Evolutionary conservation across 2,329 filamentous ascomycete species (phyloP).

Genomic region (Didymella sp.): DNA sequence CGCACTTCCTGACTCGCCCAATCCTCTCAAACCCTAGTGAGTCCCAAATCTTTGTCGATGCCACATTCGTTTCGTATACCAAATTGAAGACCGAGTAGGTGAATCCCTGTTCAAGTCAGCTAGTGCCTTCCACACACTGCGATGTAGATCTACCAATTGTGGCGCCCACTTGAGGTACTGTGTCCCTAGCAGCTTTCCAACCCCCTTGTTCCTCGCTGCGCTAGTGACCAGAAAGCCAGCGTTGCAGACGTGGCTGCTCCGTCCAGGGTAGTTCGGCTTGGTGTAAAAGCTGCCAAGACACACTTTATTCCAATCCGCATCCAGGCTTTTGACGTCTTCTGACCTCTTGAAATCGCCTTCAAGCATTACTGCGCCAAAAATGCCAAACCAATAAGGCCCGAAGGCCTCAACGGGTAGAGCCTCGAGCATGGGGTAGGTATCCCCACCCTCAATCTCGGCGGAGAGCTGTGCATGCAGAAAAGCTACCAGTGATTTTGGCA

Average conservation of each 20-base stretch:
- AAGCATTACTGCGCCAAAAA: constrained; percentile 85
- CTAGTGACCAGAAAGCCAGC: constrained; percentile 53
- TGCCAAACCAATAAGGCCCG: constrained; percentile 82
- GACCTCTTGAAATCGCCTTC: constrained; percentile 68
- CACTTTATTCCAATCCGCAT: constrained; percentile 68
- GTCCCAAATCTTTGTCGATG: constrained; percentile 62
- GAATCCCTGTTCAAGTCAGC: constrained; percentile 64
- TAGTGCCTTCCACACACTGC: too few relatives aligned
- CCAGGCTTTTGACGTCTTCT: constrained; percentile 49
- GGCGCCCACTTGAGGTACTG: constrained; percentile 55
- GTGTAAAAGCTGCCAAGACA: constrained; percentile 81
- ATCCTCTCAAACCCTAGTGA: constrained; percentile 82
- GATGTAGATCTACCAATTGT: constrained; percentile 39
- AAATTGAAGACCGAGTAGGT: constrained; percentile 89
- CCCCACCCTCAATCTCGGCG: constrained; percentile 83
- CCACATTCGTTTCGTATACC: constrained; percentile 88
- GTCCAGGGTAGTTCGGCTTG: constrained; percentile 86
- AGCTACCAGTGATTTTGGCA: constrained; percentile 71
- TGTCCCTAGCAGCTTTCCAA: constrained; percentile 53
- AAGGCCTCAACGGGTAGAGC: constrained; percentile 74
- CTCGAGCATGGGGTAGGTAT: constrained; percentile 86
- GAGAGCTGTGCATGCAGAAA: constrained; percentile 83
- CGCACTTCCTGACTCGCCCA: constrained; percentile 66
- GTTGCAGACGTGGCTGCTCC: constrained; percentile 84
- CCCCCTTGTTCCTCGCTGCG: constrained; percentile 49